A percentile compares a stretch with the other conserved stretches of the same genome.
Evolutionary conservation across 768 basidiomycete genomes (phyloP).

Genomic region (Xerocomus potaroensis): DNA sequence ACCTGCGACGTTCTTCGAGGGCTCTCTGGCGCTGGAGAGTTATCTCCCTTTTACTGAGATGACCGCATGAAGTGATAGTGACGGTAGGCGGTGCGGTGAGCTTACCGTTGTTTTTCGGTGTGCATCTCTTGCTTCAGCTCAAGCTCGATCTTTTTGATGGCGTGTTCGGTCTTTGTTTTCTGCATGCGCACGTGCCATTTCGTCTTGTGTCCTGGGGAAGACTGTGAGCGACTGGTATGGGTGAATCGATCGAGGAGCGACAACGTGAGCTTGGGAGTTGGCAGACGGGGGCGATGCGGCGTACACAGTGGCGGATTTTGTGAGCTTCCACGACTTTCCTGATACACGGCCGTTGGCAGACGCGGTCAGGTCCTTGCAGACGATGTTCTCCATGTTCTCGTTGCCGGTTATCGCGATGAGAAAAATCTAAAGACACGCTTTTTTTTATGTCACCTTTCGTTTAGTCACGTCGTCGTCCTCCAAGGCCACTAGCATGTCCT

Average conservation of each 20-base stretch:
- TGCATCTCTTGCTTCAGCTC: slow-evolving; percentile 77
- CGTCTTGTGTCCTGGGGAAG: slow-evolving; percentile 60
- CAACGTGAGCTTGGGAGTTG: neutral
- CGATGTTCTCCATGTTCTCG: neutral
- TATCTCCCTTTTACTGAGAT: slow-evolving; percentile 56
- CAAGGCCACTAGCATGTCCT: slow-evolving; percentile 37
- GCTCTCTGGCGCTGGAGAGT: slow-evolving; percentile 68
- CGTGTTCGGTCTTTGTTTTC: slow-evolving; percentile 57
- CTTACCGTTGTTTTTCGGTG: slow-evolving; percentile 59
- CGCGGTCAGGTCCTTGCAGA: slow-evolving; percentile 40
- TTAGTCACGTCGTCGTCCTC: too few species aligned
- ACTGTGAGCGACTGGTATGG: slow-evolving; percentile 57
- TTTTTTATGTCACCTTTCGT: slow-evolving; percentile 25
- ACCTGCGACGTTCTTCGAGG: slow-evolving; percentile 64
- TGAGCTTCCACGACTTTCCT: slow-evolving; percentile 63
- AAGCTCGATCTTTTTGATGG: slow-evolving; percentile 67
- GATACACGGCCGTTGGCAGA: slow-evolving; percentile 65
- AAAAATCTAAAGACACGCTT: slow-evolving; percentile 10
- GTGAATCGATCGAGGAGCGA: neutral
- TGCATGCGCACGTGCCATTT: slow-evolving; percentile 71
- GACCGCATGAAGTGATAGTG: neutral
- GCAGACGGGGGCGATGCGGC: slow-evolving; percentile 12
- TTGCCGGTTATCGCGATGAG: slow-evolving; percentile 17
- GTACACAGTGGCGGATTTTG: slow-evolving; percentile 50
- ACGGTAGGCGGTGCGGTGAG: slow-evolving; percentile 2